Percentiles rank a stretch among this genome's conserved stretches.
Conservation (phyloP, 352 stramenopile species). For the Peronospora farinosa region DNA sequence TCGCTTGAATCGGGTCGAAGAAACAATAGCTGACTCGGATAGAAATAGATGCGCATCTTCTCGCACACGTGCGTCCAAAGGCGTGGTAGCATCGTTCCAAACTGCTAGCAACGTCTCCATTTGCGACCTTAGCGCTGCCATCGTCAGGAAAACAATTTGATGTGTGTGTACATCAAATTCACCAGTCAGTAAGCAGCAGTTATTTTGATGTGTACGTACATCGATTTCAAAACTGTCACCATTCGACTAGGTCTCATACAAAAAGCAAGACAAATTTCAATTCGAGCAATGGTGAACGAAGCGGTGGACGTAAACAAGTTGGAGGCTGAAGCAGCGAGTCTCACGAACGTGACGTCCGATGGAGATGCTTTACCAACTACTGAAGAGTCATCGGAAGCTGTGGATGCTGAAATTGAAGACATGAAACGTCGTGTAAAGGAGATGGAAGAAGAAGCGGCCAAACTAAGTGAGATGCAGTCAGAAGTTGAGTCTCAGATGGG, state of each 20-base stretch:
- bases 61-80: constrained; percentile 22
- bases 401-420: constrained; percentile 75
- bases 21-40: neutral
- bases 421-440: constrained; percentile 79
- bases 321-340: constrained; percentile 40
- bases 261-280: constrained; percentile 19
- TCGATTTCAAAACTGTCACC: too few species aligned
- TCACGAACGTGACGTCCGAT: constrained; percentile 16
- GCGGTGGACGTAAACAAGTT: constrained; percentile 48
- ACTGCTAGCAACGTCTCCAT: constrained; percentile 24
- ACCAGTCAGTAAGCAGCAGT: neutral
- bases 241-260: constrained; percentile 1
- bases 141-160: constrained; percentile 2
- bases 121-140: constrained; percentile 7
- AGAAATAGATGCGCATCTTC: constrained; percentile 24
- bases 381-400: constrained; percentile 31
- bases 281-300: constrained; percentile 28
- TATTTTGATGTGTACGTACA: too few species aligned
- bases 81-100: constrained; percentile 34
- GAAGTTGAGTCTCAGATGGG: constrained; percentile 75
- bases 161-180: constrained; percentile 2
- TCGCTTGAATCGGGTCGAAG: constrained; percentile 1
- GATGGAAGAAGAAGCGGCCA: constrained; percentile 80
- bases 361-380: constrained; percentile 5
- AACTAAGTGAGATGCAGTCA: constrained; percentile 81